Percentiles rank a stretch among this genome's conserved stretches.
phyloP scores from a whole-genome alignment of 2,329 filamentous ascomycete species.

The Geoglossum cookeanum region DNA sequence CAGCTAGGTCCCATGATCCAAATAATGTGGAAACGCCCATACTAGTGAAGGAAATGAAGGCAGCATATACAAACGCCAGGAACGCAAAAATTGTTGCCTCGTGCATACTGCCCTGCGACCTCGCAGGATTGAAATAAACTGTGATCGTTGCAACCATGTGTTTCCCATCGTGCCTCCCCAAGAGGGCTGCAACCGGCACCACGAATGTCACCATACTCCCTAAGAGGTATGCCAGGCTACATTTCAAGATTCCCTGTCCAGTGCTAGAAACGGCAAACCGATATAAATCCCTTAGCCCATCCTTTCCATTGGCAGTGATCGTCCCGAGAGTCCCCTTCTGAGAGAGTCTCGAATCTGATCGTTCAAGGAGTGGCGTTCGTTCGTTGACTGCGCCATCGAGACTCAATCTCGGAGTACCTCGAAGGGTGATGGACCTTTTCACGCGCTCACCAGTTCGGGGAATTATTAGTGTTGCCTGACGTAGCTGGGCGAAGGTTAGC shows the following conservation, averaged over 20 bases:
- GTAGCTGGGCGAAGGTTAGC: not conserved
- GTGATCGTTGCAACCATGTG: slow-evolving; percentile 87
- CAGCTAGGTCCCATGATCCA: slow-evolving; percentile 44
- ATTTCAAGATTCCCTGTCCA: slow-evolving; percentile 72
- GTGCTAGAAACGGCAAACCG: slow-evolving; percentile 49
- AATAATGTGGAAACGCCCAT: slow-evolving; percentile 81
- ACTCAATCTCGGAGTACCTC: not conserved
- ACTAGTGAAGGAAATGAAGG: slow-evolving; percentile 57
- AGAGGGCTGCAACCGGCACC: slow-evolving; percentile 46
- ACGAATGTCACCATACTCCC: slow-evolving; percentile 77
- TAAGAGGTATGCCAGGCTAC: slow-evolving; percentile 72
- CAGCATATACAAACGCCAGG: slow-evolving; percentile 60
- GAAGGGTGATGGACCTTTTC: slow-evolving; percentile 1
- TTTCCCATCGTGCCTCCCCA: slow-evolving; percentile 77
- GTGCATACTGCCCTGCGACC: slow-evolving; percentile 74
- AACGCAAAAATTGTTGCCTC: slow-evolving; percentile 63
- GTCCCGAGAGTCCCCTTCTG: not conserved
- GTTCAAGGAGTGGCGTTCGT: slow-evolving; percentile 2
- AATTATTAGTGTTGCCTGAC: slow-evolving; percentile 3
- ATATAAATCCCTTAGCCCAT: slow-evolving; percentile 20
- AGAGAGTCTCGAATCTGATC: not conserved
- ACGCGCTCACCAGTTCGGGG: slow-evolving; percentile 3
- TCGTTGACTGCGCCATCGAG: not conserved
- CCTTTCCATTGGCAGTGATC: slow-evolving; percentile 17
- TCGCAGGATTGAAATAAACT: slow-evolving; percentile 83